Conservation (phyloP, 179 eudicot species). For the Gypsophila paniculata region DNA sequence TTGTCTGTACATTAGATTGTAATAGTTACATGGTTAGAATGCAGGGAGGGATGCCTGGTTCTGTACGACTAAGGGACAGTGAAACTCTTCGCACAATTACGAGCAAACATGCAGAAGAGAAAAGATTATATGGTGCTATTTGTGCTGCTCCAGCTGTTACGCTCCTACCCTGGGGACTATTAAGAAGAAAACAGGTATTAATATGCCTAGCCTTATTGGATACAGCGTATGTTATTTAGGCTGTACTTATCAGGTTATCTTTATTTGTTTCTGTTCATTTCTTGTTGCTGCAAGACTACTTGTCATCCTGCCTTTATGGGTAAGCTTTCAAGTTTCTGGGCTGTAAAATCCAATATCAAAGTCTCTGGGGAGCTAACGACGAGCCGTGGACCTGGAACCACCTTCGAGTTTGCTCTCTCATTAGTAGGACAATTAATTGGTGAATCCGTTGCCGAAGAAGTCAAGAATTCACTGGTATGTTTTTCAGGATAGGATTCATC, state of each 20-base stretch:
- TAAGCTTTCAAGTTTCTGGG: slow-evolving; percentile 70
- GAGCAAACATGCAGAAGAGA: slow-evolving; percentile 76
- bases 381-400: slow-evolving; percentile 96
- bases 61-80: slow-evolving; percentile 81
- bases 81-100: slow-evolving; percentile 58
- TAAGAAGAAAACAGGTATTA: slow-evolving; percentile 64
- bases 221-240: not conserved
- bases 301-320: slow-evolving; percentile 93
- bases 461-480: slow-evolving; percentile 61
- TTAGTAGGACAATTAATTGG: slow-evolving; percentile 72
- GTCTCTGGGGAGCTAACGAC: slow-evolving; percentile 88
- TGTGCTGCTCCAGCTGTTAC: slow-evolving; percentile 98
- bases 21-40: slow-evolving; percentile 12
- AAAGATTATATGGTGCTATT: slow-evolving; percentile 79
- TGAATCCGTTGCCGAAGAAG: slow-evolving; percentile 53
- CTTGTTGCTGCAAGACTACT: slow-evolving; percentile 48
- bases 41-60: slow-evolving; percentile 99
- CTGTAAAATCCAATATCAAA: slow-evolving; percentile 72
- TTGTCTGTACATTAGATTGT: not conserved
- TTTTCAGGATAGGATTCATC: no score
- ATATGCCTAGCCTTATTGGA: slow-evolving; percentile 7
- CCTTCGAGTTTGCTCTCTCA: slow-evolving; percentile 69
- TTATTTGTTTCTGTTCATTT: slow-evolving; percentile 13
- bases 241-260: not conserved
- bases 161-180: slow-evolving; percentile 92